phyloP scores from a whole-genome alignment of 495 filamentous ascomycete genomes.

The Saxispiralis lemnorum region DNA sequence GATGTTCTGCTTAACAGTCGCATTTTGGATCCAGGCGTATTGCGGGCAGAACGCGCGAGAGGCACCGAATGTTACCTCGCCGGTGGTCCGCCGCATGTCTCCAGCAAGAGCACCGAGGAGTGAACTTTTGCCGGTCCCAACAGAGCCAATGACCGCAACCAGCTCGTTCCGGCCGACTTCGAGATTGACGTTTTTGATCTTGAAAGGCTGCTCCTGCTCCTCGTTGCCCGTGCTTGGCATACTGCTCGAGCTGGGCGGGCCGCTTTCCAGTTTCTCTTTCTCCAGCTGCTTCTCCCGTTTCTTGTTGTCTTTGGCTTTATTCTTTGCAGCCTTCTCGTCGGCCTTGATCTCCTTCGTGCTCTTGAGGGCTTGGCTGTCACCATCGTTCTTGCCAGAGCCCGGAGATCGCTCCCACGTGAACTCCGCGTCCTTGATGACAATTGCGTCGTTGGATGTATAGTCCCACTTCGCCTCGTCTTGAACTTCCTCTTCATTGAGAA shows the following conservation, averaged over 20 bases:
- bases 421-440: constrained; percentile 53
- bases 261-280: constrained; percentile 14
- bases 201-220: constrained; percentile 54
- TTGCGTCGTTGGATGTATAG: constrained; percentile 43
- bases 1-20: constrained; percentile 73
- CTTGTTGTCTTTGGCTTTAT: constrained; percentile 16
- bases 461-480: constrained; percentile 53
- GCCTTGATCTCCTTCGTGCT: constrained; percentile 14
- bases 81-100: constrained; percentile 74
- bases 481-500: constrained; percentile 68
- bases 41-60: constrained; percentile 81
- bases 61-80: constrained; percentile 56
- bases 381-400: constrained; percentile 27
- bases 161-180: constrained; percentile 66
- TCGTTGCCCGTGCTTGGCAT: constrained; percentile 29
- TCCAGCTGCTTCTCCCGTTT: constrained; percentile 21
- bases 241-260: neutral
- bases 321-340: constrained; percentile 25
- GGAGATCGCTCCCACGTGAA: constrained; percentile 84
- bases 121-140: constrained; percentile 85
- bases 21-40: constrained; percentile 94
- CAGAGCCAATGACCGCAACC: constrained; percentile 74
- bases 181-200: constrained; percentile 56
- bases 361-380: constrained; percentile 17
- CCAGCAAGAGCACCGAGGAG: constrained; percentile 78